Evolutionary conservation across 768 basidiomycete species (phyloP), one percentile per base, ranked within the genome.

Genomic region (Panellus pusillus): DNA sequence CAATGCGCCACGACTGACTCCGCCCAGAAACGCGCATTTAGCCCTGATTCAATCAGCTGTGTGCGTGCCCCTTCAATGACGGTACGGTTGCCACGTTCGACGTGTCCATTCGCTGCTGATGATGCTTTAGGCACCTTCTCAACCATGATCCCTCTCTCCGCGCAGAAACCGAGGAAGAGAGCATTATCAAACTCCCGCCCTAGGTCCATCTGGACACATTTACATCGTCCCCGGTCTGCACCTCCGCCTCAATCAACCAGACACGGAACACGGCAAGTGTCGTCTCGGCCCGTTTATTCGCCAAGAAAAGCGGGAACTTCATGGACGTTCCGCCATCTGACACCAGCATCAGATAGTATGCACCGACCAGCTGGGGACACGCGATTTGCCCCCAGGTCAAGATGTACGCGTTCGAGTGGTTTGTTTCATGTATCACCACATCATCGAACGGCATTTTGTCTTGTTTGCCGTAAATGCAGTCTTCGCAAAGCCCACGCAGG

Each of bases 111-210:
- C 28, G 64, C 64, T 24, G 64, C 37, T 8, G 62, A 66, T 3
- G 63, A 61, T 44, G 63, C 11, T 32, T 57, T 51, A 65, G 44
- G 15, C 49, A 54, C 5, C 17, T 36, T 46, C 32, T 46, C 44
- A 2, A 32, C 9, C 14, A 9, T 27, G 13, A 68, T 69, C 1
- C 70, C 67, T 18, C 61, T 36, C 12, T 49, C 32, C 1, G 2
- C n/a, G 17, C 60, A 53, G 32, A 60, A 62, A 4, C 20, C 40
- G 7, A 61, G 29, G 47, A 66, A 69, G 6, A 62, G 48, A 0
- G 46, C 28, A 38, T 61, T 64, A 1, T 63, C 29, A 36, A 62
- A 71, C 54, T 72, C 67, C 1, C 62, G 56, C 6, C 70, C 69
- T 7, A 61, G 50, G 46, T 73, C 67, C 0, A 54, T 50, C 1